Evolutionary conservation across 352 stramenopile genomes (phyloP).

Genomic region (Pythium myriotylum): DNA sequence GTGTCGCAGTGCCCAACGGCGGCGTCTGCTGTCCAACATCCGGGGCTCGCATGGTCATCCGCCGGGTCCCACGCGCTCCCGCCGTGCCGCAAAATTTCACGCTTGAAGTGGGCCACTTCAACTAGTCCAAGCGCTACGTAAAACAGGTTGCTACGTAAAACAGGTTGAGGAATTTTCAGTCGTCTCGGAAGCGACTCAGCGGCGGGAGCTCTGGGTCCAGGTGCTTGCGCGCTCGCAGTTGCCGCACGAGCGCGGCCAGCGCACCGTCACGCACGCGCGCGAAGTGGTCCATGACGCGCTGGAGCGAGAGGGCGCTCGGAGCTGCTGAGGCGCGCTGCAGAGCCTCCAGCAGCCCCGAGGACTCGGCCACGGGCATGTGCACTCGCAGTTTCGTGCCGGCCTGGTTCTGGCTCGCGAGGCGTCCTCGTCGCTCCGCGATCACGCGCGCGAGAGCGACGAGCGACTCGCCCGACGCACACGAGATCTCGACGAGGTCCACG

Average conservation of each 20-base stretch:
- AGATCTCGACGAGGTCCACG: constrained; percentile 4
- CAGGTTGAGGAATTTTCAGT: neutral
- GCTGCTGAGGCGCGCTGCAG: neutral
- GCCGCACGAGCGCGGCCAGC: constrained; percentile 5
- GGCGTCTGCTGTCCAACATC: no score
- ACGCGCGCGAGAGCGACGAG: neutral
- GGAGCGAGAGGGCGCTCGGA: neutral
- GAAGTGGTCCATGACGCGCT: constrained; percentile 2
- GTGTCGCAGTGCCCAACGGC: neutral
- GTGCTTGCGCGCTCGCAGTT: constrained; percentile 1
- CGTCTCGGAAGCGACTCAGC: neutral
- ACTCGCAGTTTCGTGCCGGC: neutral
- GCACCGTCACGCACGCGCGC: neutral
- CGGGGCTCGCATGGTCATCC: neutral
- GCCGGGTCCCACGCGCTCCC: neutral
- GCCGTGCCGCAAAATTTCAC: neutral
- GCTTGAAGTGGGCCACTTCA: no score
- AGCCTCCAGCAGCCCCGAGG: neutral
- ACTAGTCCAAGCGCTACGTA: no score
- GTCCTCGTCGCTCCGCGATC: neutral
- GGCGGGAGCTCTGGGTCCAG: neutral
- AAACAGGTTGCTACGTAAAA: no score
- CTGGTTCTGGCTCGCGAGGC: neutral
- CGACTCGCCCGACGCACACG: neutral
- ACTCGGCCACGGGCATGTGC: neutral